phyloP scores from a whole-genome alignment of 352 stramenopile genomes.

The Hyphochytrium catenoides region DNA sequence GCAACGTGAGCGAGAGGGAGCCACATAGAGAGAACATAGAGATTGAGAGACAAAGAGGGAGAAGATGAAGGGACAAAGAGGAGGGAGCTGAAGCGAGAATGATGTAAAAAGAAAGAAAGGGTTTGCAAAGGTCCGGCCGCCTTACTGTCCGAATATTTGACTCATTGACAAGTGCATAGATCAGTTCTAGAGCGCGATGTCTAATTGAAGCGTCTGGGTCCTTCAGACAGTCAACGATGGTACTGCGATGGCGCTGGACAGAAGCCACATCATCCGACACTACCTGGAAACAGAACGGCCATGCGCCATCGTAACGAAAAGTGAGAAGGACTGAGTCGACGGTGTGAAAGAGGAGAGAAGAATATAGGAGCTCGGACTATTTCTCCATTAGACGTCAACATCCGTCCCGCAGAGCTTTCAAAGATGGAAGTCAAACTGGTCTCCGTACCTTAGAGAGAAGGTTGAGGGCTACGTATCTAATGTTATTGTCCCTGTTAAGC shows the following conservation, averaged over 20 bases:
- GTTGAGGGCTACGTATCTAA: slow-evolving; percentile 97
- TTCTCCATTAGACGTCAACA: too few species aligned
- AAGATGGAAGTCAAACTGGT: too few species aligned
- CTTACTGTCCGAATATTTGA: slow-evolving; percentile 78
- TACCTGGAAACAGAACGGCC: slow-evolving; percentile 10
- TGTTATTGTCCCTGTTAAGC: slow-evolving; percentile 99
- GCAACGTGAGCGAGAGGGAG: too few species aligned
- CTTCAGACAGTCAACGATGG: slow-evolving; percentile 78
- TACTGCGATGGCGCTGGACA: slow-evolving; percentile 90
- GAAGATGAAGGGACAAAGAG: background rate
- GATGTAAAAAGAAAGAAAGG: background rate
- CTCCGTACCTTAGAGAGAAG: slow-evolving; percentile 79
- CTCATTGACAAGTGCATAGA: slow-evolving; percentile 93
- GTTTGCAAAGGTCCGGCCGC: background rate
- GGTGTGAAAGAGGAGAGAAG: too few species aligned
- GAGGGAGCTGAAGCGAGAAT: background rate
- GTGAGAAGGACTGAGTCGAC: too few species aligned
- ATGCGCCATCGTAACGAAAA: background rate
- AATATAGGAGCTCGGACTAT: too few species aligned
- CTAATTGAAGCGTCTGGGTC: slow-evolving; percentile 97
- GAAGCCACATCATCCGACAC: slow-evolving; percentile 66
- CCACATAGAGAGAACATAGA: too few species aligned
- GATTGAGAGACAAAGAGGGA: too few species aligned
- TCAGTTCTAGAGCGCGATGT: slow-evolving; percentile 92
- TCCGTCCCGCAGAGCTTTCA: too few species aligned